A percentile compares a stretch with the other conserved stretches of the same genome.
Conservation (phyloP, 1,284 basidiomycete species). For the Apiotrichum porosum region DNA sequence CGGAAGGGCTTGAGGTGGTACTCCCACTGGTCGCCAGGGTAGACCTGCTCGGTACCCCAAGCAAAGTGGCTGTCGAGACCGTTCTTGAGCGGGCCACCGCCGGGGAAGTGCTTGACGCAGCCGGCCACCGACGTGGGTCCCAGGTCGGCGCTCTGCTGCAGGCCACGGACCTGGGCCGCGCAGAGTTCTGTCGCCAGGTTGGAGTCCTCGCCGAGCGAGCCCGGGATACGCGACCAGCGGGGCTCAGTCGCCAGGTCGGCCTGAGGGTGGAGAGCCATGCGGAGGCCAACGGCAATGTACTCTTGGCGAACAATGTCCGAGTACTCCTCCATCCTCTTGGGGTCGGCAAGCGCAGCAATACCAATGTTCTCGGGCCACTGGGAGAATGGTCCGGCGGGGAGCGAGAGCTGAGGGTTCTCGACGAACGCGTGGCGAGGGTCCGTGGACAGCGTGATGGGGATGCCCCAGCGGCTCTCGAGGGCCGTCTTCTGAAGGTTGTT, state of each 20-base stretch:
- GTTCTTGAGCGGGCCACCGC: slow-evolving; percentile 9
- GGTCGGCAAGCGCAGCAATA: slow-evolving; percentile 12
- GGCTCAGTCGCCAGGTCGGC: slow-evolving; percentile 15
- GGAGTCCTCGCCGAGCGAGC: slow-evolving; percentile 14
- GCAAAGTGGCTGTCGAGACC: slow-evolving; percentile 15
- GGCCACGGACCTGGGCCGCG: slow-evolving; percentile 6
- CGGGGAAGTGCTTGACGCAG: slow-evolving; percentile 22
- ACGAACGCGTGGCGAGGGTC: slow-evolving; percentile 18
- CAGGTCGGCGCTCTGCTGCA: slow-evolving; percentile 3
- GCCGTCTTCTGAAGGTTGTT: slow-evolving; percentile 12
- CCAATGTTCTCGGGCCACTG: slow-evolving; percentile 19
- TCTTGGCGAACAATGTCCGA: slow-evolving; percentile 15
- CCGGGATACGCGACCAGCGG: slow-evolving; percentile 11
- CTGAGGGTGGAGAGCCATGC: slow-evolving; percentile 15
- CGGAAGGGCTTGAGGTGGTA: slow-evolving; percentile 20
- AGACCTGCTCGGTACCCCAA: slow-evolving; percentile 15
- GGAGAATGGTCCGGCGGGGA: slow-evolving; percentile 10
- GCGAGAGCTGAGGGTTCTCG: slow-evolving; percentile 4
- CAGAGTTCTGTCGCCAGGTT: slow-evolving; percentile 7
- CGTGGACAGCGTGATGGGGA: slow-evolving; percentile 15
- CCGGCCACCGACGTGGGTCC: slow-evolving; percentile 7
- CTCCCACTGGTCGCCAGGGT: slow-evolving; percentile 15
- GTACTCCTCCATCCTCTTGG: slow-evolving; percentile 10
- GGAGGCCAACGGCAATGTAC: slow-evolving; percentile 15
- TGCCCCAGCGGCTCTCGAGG: not conserved